Conservation (phyloP, 2,329 filamentous ascomycete genomes). For the Alternaria rosae region DNA sequence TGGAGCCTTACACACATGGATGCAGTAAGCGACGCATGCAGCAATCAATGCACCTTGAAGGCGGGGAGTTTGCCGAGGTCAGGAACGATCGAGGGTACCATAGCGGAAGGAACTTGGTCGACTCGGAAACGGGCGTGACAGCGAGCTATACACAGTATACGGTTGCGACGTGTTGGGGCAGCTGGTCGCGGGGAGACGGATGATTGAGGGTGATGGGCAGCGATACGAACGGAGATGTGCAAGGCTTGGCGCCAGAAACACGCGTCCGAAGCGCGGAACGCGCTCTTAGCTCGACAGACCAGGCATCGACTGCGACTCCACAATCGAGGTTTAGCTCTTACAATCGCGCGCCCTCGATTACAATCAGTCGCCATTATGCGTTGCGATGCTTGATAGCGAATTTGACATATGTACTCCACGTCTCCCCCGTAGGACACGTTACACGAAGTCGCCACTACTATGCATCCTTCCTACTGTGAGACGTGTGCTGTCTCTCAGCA, state of each 20-base stretch:
- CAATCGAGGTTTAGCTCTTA: not conserved
- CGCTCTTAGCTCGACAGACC: not conserved
- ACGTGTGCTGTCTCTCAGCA: not conserved
- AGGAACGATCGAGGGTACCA: not conserved
- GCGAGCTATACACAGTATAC: not conserved
- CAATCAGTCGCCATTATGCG: not conserved
- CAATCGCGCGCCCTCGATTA: not conserved
- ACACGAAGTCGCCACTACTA: not conserved
- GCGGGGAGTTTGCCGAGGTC: not conserved
- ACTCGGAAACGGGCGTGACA: not conserved
- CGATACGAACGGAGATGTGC: not conserved
- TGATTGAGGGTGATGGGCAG: not conserved
- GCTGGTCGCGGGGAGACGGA: not conserved
- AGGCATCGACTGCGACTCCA: not conserved
- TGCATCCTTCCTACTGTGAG: not conserved
- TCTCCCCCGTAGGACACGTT: not conserved
- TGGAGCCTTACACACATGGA: not conserved
- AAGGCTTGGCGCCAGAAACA: not conserved
- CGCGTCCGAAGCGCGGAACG: not conserved
- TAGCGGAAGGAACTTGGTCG: not conserved
- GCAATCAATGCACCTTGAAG: not conserved
- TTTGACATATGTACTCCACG: not conserved
- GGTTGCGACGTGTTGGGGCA: not conserved
- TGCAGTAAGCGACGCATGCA: not conserved
- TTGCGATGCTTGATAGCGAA: not conserved